Conservation (phyloP, 2,329 filamentous ascomycete genomes). For the Calonectria fujianensis region DNA sequence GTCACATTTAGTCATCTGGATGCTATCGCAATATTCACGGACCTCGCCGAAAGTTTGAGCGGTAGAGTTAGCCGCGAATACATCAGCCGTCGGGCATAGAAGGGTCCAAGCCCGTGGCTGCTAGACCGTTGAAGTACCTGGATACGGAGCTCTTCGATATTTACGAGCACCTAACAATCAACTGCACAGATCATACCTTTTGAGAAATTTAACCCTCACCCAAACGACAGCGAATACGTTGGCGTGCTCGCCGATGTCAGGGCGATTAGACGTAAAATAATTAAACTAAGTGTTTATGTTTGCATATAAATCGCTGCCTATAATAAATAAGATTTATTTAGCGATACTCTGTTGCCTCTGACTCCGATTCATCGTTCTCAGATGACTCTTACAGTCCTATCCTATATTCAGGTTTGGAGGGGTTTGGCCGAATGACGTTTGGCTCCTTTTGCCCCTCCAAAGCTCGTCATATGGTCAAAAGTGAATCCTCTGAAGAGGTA, state of each 20-base stretch:
- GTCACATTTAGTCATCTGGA: not conserved
- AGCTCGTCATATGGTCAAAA: too few species aligned
- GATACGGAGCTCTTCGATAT: not conserved
- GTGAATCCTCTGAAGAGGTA: too few species aligned
- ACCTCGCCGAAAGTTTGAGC: conserved; percentile 11
- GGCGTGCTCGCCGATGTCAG: not conserved
- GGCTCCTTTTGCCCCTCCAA: not conserved
- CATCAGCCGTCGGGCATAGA: not conserved
- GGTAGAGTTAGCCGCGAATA: not conserved
- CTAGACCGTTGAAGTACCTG: conserved; percentile 1
- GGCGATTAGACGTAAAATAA: not conserved
- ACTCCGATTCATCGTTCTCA: not conserved
- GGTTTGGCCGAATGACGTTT: not conserved
- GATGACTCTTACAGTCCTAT: not conserved
- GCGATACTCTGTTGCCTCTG: not conserved
- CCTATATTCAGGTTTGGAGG: not conserved
- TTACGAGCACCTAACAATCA: not conserved
- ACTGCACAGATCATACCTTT: not conserved
- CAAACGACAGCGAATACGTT: not conserved
- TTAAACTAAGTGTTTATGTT: not conserved
- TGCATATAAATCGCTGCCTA: not conserved
- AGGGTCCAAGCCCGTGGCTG: not conserved
- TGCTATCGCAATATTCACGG: not conserved
- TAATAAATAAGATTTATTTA: too few species aligned
- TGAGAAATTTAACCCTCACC: not conserved